Evolutionary conservation across 257 asterid genomes (phyloP).

Genomic region (Solanum microdontum): DNA sequence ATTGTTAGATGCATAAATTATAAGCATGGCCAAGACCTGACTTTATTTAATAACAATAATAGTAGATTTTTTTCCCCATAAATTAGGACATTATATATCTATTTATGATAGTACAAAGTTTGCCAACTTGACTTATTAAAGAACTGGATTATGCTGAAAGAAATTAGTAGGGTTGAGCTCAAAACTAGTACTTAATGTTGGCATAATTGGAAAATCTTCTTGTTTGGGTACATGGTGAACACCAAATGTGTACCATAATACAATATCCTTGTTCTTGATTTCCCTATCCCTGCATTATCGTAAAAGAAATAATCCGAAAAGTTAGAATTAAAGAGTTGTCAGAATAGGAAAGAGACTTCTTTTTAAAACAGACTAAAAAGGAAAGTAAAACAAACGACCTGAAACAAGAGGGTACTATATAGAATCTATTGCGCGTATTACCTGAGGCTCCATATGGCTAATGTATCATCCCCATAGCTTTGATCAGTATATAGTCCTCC

Average conservation of each 20-base stretch:
- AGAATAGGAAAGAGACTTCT: too few relatives aligned
- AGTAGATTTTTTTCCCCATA: not conserved
- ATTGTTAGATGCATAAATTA: too few relatives aligned
- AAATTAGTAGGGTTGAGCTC: conserved; percentile 52
- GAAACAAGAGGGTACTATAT: not conserved
- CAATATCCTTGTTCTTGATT: conserved; percentile 44
- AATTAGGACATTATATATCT: not conserved
- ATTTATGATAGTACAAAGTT: not conserved
- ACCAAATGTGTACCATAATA: conserved; percentile 55
- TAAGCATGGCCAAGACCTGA: too few relatives aligned
- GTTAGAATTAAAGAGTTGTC: too few relatives aligned
- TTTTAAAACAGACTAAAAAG: too few relatives aligned
- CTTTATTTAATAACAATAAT: not conserved
- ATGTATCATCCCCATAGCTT: conserved; percentile 39
- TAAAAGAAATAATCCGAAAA: too few relatives aligned
- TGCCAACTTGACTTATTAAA: conserved; percentile 7
- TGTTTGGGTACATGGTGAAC: conserved; percentile 54
- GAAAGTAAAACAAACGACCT: too few relatives aligned
- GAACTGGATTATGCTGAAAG: conserved; percentile 53
- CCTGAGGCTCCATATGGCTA: conserved; percentile 38
- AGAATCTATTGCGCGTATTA: not conserved
- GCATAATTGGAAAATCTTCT: conserved; percentile 60
- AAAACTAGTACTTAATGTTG: conserved; percentile 24
- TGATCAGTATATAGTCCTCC: conserved; percentile 37
- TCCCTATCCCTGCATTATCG: conserved; percentile 31